These are phyloP conservation scores for Curvularia eragrostidis DNA, from an alignment of 2,329 filamentous ascomycete genomes.

Conservation along the genomic window DNA sequence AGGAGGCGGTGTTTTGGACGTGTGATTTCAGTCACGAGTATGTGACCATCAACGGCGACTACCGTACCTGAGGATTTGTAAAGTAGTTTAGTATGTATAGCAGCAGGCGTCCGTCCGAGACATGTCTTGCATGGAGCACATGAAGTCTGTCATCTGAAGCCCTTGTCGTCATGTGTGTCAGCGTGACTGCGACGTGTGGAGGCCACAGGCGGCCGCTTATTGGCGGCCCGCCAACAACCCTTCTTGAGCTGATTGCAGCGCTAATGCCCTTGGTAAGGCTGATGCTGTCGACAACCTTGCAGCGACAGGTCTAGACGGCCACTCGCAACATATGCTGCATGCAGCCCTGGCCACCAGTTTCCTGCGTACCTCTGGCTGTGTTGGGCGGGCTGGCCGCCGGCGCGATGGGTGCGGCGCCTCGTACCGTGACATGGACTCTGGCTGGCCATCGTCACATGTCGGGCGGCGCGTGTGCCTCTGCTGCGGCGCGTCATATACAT, in stretches of 20 bases:
- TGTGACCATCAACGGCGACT: constrained; percentile 73
- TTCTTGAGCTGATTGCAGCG: no score
- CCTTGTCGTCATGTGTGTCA: not conserved
- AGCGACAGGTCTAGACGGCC: not conserved
- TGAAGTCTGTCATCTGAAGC: not conserved
- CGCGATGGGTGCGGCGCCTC: not conserved
- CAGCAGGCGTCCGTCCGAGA: not conserved
- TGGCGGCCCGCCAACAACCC: not conserved
- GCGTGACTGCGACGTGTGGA: not conserved
- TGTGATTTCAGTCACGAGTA: constrained; percentile 89
- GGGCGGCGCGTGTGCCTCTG: not conserved
- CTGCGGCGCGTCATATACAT: no score
- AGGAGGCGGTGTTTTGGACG: constrained; percentile 77
- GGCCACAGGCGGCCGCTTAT: not conserved
- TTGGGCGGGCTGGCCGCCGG: no score
- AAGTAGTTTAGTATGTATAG: not conserved
- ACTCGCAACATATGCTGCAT: not conserved
- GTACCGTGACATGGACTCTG: not conserved
- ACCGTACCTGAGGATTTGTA: constrained; percentile 59
- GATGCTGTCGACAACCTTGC: not conserved
- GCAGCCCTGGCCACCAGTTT: not conserved
- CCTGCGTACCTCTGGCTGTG: not conserved
- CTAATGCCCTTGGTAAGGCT: not conserved
- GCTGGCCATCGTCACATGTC: not conserved
- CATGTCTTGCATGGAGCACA: not conserved